phyloP scores from a whole-genome alignment of 345 rosid genomes.

The Cardamine occulta region DNA sequence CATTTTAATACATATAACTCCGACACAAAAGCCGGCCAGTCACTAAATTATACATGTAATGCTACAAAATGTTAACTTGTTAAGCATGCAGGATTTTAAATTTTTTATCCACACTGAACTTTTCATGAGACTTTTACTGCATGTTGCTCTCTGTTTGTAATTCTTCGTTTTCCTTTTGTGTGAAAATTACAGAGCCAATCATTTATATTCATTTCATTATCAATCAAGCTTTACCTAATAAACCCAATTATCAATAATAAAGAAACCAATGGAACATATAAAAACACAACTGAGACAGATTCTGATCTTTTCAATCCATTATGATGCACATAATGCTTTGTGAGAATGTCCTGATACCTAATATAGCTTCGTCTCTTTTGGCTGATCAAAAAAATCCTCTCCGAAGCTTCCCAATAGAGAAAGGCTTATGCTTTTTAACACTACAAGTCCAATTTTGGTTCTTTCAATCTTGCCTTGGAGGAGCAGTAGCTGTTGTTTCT shows the following conservation, averaged over 20 bases:
- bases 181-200: neutral
- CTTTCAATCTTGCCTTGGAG: slow-evolving; percentile 60
- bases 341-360: slow-evolving; percentile 27
- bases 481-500: slow-evolving; percentile 50
- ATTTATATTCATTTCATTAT: neutral
- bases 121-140: neutral
- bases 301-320: slow-evolving; percentile 24
- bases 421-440: neutral
- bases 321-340: slow-evolving; percentile 23
- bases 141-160: neutral
- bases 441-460: slow-evolving; percentile 37
- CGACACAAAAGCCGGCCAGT: neutral
- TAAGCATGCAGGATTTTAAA: too few relatives aligned
- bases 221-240: slow-evolving; percentile 2
- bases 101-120: neutral
- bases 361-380: slow-evolving; percentile 24
- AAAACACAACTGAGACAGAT: slow-evolving; percentile 24
- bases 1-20: neutral
- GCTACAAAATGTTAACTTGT: too few relatives aligned
- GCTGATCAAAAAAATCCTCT: slow-evolving; percentile 30
- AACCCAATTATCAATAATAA: slow-evolving; percentile 2
- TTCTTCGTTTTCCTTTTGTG: neutral
- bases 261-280: slow-evolving; percentile 20
- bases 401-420: slow-evolving; percentile 2
- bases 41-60: neutral